These are phyloP conservation scores for Mytilinidion resinicola DNA, from an alignment of 495 filamentous ascomycete genomes.

Conservation along the genomic window DNA sequence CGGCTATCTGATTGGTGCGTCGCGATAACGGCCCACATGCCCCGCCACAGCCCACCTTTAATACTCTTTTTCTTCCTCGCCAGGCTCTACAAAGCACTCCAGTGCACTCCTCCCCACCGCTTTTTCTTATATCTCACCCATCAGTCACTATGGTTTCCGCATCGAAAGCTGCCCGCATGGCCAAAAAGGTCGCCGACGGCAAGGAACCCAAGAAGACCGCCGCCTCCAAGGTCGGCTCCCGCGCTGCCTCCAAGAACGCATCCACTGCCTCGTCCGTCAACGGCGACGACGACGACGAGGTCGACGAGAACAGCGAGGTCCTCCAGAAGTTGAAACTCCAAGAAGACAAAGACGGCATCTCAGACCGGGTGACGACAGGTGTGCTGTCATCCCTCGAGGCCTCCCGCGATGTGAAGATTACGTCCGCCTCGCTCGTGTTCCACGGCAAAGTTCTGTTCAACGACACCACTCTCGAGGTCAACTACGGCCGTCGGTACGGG, in stretches of 20 bases:
- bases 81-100: background rate
- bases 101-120: background rate
- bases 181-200: constrained; percentile 79
- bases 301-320: constrained; percentile 67
- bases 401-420: constrained; percentile 93
- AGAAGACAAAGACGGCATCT: constrained; percentile 92
- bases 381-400: constrained; percentile 78
- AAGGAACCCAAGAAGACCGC: constrained; percentile 42
- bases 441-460: constrained; percentile 94
- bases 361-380: constrained; percentile 96
- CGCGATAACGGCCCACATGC: too few species aligned
- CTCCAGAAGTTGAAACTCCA: constrained; percentile 78
- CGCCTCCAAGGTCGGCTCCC: constrained; percentile 59
- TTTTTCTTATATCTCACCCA: constrained; percentile 2
- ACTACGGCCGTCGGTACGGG: constrained; percentile 87
- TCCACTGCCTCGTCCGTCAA: constrained; percentile 61
- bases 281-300: constrained; percentile 60
- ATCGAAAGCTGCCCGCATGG: constrained; percentile 95
- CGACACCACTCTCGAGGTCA: constrained; percentile 88
- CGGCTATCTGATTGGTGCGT: too few species aligned
- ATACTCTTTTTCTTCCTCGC: constrained; percentile 8
- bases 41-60: too few species aligned
- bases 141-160: constrained; percentile 72
- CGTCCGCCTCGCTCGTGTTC: constrained; percentile 87
- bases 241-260: constrained; percentile 56